Conservation (phyloP, 345 rosid genomes). For the Geranium brycei region DNA sequence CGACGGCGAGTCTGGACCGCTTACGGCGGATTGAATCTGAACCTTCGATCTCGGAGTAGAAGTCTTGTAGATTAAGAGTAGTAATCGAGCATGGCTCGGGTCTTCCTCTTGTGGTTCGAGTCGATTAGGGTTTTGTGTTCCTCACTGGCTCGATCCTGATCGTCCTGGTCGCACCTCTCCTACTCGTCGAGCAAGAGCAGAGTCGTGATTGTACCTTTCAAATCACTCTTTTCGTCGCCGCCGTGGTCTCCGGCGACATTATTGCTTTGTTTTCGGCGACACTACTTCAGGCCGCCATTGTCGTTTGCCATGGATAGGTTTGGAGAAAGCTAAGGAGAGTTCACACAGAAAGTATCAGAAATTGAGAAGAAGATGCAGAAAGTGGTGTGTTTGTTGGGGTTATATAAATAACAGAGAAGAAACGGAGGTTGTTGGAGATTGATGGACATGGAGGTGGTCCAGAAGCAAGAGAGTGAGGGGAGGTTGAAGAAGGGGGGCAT, state of each 20-base stretch:
- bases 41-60: constrained; percentile 33
- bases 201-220: constrained; percentile 19
- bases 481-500: too few species aligned
- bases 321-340: too few species aligned
- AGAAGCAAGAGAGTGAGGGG: too few species aligned
- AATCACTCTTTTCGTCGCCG: constrained; percentile 10
- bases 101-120: constrained; percentile 21
- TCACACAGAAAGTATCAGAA: too few species aligned
- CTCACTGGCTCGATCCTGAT: constrained; percentile 9
- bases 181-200: constrained; percentile 21
- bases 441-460: too few species aligned
- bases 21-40: constrained; percentile 27
- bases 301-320: too few species aligned
- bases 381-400: too few species aligned
- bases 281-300: background rate
- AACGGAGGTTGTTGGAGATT: too few species aligned
- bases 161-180: constrained; percentile 32
- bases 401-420: too few species aligned
- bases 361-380: too few species aligned
- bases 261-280: background rate
- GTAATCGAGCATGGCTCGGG: constrained; percentile 21
- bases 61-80: constrained; percentile 21
- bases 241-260: background rate
- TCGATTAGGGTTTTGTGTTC: constrained; percentile 38
- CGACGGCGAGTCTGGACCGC: constrained; percentile 27